phyloP scores from a whole-genome alignment of 2,329 filamentous ascomycete genomes.

The Daldinia sp. region DNA sequence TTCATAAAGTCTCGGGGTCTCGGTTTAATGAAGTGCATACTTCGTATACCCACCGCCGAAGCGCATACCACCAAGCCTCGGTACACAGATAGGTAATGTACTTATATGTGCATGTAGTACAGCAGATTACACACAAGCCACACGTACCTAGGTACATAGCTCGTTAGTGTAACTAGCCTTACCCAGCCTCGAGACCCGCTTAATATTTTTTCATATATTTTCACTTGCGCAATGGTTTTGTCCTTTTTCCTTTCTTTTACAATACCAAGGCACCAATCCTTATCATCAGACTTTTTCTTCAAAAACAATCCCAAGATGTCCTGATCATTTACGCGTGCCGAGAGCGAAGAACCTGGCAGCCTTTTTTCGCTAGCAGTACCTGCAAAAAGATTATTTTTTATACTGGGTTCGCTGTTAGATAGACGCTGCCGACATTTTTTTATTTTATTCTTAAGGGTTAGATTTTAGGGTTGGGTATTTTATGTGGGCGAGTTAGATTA shows the following conservation, averaged over 20 bases:
- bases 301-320: constrained; percentile 70
- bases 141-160: no score
- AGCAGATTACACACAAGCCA: neutral
- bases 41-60: neutral
- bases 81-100: neutral
- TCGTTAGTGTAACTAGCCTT: neutral
- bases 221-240: constrained; percentile 43
- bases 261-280: constrained; percentile 81
- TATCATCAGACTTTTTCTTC: constrained; percentile 81
- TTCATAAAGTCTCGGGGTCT: constrained; percentile 18
- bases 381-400: constrained; percentile 65
- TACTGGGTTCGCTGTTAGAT: constrained; percentile 96
- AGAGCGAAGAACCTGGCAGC: constrained; percentile 78
- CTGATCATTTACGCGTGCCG: constrained; percentile 94
- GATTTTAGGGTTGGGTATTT: neutral
- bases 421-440: constrained; percentile 85
- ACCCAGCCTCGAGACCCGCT: constrained; percentile 1
- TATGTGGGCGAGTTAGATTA: no score
- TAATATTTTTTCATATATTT: neutral
- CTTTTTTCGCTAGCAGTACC: constrained; percentile 99
- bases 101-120: no score
- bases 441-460: constrained; percentile 32
- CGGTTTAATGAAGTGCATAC: neutral
- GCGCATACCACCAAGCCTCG: neutral
- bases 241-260: constrained; percentile 33